Base-by-base conservation (phyloP, 1,284 basidiomycete genomes). In the Marasmius sp. region DNA sequence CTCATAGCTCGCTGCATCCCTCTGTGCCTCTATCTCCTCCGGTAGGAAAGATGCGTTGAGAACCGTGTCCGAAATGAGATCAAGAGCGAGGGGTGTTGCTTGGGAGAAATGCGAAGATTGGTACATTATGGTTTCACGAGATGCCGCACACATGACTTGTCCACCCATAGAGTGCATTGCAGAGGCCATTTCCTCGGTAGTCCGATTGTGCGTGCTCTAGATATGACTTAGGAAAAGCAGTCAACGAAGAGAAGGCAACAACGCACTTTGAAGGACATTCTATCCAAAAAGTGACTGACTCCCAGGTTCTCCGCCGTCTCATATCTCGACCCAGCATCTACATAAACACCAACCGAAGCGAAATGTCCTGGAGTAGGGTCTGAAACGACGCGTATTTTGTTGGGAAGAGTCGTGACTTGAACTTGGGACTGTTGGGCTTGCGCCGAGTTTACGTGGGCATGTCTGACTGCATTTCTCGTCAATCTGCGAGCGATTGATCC, bases 111-210 rank as follows among this genome's bases (percentile, higher is more conserved):
- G 92, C 52, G 94, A 94, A 16, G 97, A 96, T 77, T 98, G 97
- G 75, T 98, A 99, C 93, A 98, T 95, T 75, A 98, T 95, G 41
- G 94, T 89, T 75, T 99, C 97, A 52, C 97, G 84, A 6, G 94
- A 93, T 12, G 94, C 94, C 8, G 94, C 91, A 72, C 93, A 95
- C 74, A 93, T 85, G 63, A 98, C 94, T 76, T 98, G 95, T 20
- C 95, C 95, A 52, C 97, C 96, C 20, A 98, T 83, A 10, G 85
- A 83, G 73, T 95, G 90, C 70, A 98, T 93, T 56, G 91, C 87
- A 5, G 81, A 79, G 7, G 89, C 87, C 92, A 98, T 96, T 68
- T 93, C 85, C 47, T 88, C 88, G 65, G 83, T 84, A 6, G 88
- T 80, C 58, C 85, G 82, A 22, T 80, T 77, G 36, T 69, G 73